A percentile compares a stretch with the other conserved stretches of the same genome.
Evolutionary conservation across 225 moss, liverwort and hornwort genomes (phyloP).

Genomic region (Pseudisothecium myosuroides): DNA sequence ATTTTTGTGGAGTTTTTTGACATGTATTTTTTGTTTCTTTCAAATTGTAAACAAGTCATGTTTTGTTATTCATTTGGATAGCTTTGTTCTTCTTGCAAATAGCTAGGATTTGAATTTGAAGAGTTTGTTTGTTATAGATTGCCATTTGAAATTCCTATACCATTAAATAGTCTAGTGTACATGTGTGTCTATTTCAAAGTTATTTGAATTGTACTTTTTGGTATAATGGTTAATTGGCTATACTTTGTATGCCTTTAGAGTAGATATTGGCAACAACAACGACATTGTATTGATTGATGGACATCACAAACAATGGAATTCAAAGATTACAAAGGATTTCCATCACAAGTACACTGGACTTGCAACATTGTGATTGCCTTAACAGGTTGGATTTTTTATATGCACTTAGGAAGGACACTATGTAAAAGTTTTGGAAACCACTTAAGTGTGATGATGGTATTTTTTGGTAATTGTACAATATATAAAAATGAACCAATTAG

Average conservation of each 20-base stretch:
- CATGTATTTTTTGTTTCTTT: neutral
- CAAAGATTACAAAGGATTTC: neutral
- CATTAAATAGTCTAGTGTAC: neutral
- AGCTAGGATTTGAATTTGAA: no score
- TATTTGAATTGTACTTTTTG: neutral
- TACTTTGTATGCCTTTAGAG: neutral
- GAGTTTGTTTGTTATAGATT: neutral
- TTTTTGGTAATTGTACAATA: no score
- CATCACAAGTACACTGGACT: neutral
- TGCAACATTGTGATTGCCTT: neutral
- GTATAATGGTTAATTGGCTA: neutral
- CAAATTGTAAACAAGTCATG: neutral
- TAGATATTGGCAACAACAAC: rapidly evolving
- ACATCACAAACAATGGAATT: neutral
- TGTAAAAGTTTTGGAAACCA: neutral
- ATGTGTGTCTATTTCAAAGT: neutral
- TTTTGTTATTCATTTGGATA: neutral
- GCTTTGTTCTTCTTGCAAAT: neutral
- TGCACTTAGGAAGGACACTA: rapidly evolving
- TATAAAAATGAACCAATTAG: neutral
- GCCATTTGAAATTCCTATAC: no score
- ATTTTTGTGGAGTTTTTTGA: neutral
- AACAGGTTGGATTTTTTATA: neutral
- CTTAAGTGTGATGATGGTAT: neutral
- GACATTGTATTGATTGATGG: neutral